Conservation (phyloP, 139 green algal genomes). For the Chlorella ohadii region DNA sequence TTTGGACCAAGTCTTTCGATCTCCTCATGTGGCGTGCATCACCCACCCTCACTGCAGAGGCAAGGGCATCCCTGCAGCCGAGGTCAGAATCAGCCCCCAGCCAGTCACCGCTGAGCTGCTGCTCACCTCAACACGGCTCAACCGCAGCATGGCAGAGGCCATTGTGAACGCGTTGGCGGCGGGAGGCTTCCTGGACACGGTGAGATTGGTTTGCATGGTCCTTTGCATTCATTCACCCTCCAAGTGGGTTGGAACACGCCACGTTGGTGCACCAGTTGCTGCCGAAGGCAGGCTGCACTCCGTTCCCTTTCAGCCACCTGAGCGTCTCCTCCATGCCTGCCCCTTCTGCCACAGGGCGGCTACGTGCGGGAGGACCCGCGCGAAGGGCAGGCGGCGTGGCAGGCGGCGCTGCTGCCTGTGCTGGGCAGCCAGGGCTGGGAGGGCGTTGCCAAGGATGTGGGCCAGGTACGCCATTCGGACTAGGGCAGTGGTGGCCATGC, state of each 20-base stretch:
- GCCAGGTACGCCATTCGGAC: too few relatives aligned
- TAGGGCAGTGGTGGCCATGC: too few relatives aligned
- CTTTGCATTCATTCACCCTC: too few relatives aligned
- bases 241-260: too few relatives aligned
- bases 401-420: background rate
- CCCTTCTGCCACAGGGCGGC: background rate
- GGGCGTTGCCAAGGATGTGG: too few relatives aligned
- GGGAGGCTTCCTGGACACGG: slow-evolving; percentile 22
- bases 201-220: background rate
- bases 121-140: slow-evolving; percentile 24
- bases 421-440: background rate
- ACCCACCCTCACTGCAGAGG: background rate
- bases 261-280: too few relatives aligned
- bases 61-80: slow-evolving; percentile 26
- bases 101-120: slow-evolving; percentile 48
- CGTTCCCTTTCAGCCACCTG: too few relatives aligned
- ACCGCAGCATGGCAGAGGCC: slow-evolving; percentile 8
- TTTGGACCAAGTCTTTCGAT: too few relatives aligned
- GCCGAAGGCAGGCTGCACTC: too few relatives aligned
- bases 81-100: slow-evolving; percentile 40
- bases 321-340: background rate
- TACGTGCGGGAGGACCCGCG: slow-evolving; percentile 15
- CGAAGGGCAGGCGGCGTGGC: background rate
- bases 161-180: slow-evolving; percentile 23
- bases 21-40: too few relatives aligned